Evolutionary conservation across 352 stramenopile genomes (phyloP), one percentile per base, ranked within the genome.

Genomic region (Pythium sukuiense): DNA sequence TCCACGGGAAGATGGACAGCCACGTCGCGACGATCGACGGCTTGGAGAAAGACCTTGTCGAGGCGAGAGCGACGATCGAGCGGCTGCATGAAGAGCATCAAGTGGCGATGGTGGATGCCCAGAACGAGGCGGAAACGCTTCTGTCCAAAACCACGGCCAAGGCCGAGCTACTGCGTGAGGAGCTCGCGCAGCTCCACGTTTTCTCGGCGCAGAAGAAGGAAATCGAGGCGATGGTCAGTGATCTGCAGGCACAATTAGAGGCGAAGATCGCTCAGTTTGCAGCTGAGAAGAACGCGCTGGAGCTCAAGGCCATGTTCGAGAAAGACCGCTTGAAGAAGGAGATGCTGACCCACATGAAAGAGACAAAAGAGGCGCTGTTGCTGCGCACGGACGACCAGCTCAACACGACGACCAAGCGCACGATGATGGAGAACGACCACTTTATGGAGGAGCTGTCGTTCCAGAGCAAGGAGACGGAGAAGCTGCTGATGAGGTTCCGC

Each of bases 1-100:
- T 96, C 32, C 86, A 95, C 59, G 77, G 80, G 27, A 94, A 94
- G 45, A 79, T 95, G 20, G 88, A 97, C 60, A 71, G 81, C 46
- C 85, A 93, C 61, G 70, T 95, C 45, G 74, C 84, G 16, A 63
- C 76, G n/a, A 92, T 95, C 20, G 69, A 63, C 2, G 63, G 68
- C 13, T 63, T 96, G 6, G 87, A 96, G 65, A 72, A 49, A 14
- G 77, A 86, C 18, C 61, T 84, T 16, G 66, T 70, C 18, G 37
- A 71, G 4, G 61, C 50, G 9, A 50, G 60, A 3, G 60, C 60
- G 7, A 65, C 79, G 14, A 67, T 70, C 8, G 63, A 60, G 11
- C 60, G 55, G 29, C 7, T 62, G 2, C 30, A 74, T 3, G 50
- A 70, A 8, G 53, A 74, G 18, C 69, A 74, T 11, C 54, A 66